Conservation (phyloP, 345 rosid genomes). For the Isatis tinctoria region DNA sequence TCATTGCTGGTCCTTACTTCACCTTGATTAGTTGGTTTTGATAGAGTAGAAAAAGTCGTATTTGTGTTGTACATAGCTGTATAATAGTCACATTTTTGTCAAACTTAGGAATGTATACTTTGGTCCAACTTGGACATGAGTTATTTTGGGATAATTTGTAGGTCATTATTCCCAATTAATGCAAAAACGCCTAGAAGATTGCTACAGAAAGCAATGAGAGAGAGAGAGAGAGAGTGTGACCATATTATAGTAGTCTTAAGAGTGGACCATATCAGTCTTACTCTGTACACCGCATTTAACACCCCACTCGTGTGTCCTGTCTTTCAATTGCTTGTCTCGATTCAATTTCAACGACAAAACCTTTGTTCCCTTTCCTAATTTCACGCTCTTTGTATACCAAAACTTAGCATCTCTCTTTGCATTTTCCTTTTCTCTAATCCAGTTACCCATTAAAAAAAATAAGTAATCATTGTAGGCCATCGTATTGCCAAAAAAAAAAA, state of each 20-base stretch:
- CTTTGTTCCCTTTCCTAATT: slow-evolving; percentile 19
- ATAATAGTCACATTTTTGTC: slow-evolving; percentile 6
- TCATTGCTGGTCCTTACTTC: not conserved
- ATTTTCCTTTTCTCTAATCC: not conserved
- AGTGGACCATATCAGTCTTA: slow-evolving; percentile 21
- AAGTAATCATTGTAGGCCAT: slow-evolving; percentile 14
- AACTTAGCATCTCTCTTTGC: not conserved
- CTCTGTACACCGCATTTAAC: slow-evolving; percentile 27
- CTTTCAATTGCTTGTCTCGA: slow-evolving; percentile 26
- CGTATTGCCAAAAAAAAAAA: not conserved
- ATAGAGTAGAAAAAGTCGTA: not conserved
- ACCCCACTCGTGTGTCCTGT: slow-evolving; percentile 39
- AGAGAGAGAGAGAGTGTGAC: not conserved
- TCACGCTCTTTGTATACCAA: slow-evolving; percentile 23
- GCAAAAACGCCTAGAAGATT: slow-evolving; percentile 22
- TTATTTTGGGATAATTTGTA: slow-evolving; percentile 11
- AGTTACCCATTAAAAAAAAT: not conserved
- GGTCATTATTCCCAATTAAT: slow-evolving; percentile 11
- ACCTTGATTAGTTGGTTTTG: not conserved
- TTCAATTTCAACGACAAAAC: slow-evolving; percentile 26
- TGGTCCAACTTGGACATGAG: slow-evolving; percentile 3
- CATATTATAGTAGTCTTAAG: slow-evolving; percentile 8
- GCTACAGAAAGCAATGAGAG: slow-evolving; percentile 32
- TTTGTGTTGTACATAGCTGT: not conserved
- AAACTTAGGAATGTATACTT: not conserved